phyloP scores from a whole-genome alignment of 2,329 filamentous ascomycete genomes.

The Akanthomyces muscarius region DNA sequence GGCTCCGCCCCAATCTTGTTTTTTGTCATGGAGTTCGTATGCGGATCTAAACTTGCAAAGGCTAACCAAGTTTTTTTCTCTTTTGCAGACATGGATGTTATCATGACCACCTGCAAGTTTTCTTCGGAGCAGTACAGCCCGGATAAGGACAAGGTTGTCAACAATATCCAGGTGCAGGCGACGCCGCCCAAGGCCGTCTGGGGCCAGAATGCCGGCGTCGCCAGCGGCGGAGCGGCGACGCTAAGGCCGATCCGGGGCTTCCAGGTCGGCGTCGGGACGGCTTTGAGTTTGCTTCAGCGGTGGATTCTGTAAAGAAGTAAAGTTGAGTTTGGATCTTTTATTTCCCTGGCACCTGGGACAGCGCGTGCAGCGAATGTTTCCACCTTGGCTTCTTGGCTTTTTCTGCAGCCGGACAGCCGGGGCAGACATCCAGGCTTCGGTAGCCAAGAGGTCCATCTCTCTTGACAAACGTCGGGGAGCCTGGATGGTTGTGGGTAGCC shows the following conservation, averaged over 20 bases:
- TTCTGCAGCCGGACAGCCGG: background rate
- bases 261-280: background rate
- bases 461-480: no score
- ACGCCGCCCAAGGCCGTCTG: constrained; percentile 24
- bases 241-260: background rate
- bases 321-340: background rate
- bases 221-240: background rate
- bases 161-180: constrained; percentile 34
- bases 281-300: background rate
- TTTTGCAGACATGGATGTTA: constrained; percentile 32
- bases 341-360: background rate
- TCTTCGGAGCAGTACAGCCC: constrained; percentile 27
- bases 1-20: no score
- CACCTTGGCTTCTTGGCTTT: background rate
- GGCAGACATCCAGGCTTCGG: background rate
- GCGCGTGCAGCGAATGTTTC: no score
- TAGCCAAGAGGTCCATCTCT: no score
- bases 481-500: background rate
- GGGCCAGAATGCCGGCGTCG: constrained; percentile 19
- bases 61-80: background rate
- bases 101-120: constrained; percentile 36
- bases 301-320: background rate
- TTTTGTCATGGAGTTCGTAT: no score
- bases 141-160: constrained; percentile 29
- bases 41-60: no score